Base-by-base conservation (phyloP, 176 grass and related monocot genomes). In the Hordeum vulgare region DNA sequence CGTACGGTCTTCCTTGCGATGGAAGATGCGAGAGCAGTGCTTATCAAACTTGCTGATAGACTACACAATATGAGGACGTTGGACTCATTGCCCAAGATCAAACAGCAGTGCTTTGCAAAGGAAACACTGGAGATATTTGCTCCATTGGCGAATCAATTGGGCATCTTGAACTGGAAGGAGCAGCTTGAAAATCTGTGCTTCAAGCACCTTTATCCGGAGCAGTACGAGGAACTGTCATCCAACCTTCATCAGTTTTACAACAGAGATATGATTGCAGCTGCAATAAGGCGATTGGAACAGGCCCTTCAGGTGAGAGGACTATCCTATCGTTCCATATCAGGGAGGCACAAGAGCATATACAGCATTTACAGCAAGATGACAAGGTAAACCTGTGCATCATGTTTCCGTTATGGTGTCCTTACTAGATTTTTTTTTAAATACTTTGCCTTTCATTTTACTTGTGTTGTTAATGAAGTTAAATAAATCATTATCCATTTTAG, bases 321-420 rank as follows among this genome's bases (percentile, higher is more conserved):
- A 80, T 81, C 61, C 56, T 94, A 77, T 89, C 90, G 90, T 78
- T 80, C 74, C 21, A 72, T 94, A 72, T 90, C 84, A 11, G 92
- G 94, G 31, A 91, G 92, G 53, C 81, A 89, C 81, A 97, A 97
- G 75, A 92, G 92, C 83, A 77, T 94, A n/a, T 94, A 87, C 80
- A 92, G 94, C 59, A 94, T 97, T 44, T 87, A 97, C 74, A 94
- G 77, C 74, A 97, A 97, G 79, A 97, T 97, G 94, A 23, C 58
- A 85, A 94, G 90, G 90, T 92, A 92, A 81, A 71, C 36, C 59
- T 0, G 20, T 69, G 21, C 68, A 25, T 35, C 27, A 9, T 63
- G 25, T 23, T 33, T 58, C 17, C 57, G 4, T 26, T 85, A 27
- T 66, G 35, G 11, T 66, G 45, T 18, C 28, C 18, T 40, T 21